Evolutionary conservation across 2,329 filamentous ascomycete genomes (phyloP).

Genomic region (Talaromyces sp.): DNA sequence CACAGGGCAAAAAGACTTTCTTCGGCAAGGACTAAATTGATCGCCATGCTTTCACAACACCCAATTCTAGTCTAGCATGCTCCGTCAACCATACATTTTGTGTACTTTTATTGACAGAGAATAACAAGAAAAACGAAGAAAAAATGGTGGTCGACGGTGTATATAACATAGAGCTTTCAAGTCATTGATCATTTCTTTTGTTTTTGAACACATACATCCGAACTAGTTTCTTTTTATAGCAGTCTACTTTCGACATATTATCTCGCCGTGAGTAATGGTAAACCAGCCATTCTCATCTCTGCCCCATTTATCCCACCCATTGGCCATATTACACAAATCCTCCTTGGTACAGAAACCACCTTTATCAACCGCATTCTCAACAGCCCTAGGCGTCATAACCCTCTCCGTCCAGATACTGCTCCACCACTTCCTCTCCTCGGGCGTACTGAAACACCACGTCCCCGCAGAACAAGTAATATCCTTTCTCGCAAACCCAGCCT

Average conservation of each 20-base stretch:
- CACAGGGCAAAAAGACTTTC: constrained; percentile 62
- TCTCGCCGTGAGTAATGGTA: constrained; percentile 12
- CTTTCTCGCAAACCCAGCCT: constrained; percentile 18
- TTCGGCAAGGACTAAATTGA: constrained; percentile 33
- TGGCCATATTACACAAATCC: constrained; percentile 16
- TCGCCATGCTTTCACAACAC: constrained; percentile 5
- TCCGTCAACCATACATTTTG: constrained; percentile 1
- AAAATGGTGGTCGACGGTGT: constrained; percentile 12
- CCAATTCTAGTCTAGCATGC: background rate
- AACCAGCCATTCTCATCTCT: constrained; percentile 16
- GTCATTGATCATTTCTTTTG: constrained; percentile 5
- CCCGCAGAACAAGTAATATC: constrained; percentile 14
- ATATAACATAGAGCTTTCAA: constrained; percentile 11
- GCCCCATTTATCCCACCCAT: constrained; percentile 18
- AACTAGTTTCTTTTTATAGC: background rate
- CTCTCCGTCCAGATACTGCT: constrained; percentile 6
- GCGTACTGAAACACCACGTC: constrained; percentile 9
- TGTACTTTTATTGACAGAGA: constrained; percentile 12
- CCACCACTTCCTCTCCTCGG: constrained; percentile 9
- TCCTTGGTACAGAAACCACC: constrained; percentile 16
- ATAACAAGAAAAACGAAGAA: constrained; percentile 3
- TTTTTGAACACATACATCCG: background rate
- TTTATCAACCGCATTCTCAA: constrained; percentile 15
- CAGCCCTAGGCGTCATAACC: constrained; percentile 17
- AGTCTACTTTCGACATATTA: constrained; percentile 12